A percentile compares a stretch with the other conserved stretches of the same genome.
Evolutionary conservation across 768 basidiomycete species (phyloP).

Genomic region (Tylopilus rubrobrunneus): DNA sequence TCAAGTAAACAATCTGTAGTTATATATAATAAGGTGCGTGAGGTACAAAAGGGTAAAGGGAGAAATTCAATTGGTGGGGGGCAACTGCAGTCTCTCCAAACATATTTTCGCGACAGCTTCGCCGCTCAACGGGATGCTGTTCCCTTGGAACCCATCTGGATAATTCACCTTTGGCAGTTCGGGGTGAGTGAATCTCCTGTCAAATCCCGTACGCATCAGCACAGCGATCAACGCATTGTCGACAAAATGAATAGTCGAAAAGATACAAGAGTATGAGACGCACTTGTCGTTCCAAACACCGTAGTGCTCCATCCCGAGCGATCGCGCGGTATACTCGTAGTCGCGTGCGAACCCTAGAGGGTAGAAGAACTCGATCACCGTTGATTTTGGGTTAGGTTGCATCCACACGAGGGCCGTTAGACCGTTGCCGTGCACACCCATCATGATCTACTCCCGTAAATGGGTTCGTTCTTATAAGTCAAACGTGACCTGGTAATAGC

Average conservation of each 20-base stretch:
- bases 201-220: background rate
- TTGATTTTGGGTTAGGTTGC: conserved; percentile 75
- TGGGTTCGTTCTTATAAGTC: background rate
- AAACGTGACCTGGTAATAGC: background rate
- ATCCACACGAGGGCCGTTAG: conserved; percentile 89
- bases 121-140: conserved; percentile 80
- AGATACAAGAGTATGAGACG: conserved; percentile 13
- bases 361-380: conserved; percentile 92
- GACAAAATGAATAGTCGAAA: background rate
- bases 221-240: background rate
- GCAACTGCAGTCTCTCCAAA: conserved; percentile 43
- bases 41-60: too few species aligned
- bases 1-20: too few species aligned
- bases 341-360: conserved; percentile 82
- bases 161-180: conserved; percentile 65
- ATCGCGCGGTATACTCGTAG: conserved; percentile 78
- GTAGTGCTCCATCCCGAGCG: conserved; percentile 78
- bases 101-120: conserved; percentile 59
- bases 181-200: conserved; percentile 71
- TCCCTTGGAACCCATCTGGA: conserved; percentile 88
- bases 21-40: too few species aligned
- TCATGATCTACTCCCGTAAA: conserved; percentile 65
- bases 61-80: background rate
- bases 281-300: conserved; percentile 80
- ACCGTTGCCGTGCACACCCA: conserved; percentile 93